phyloP scores from a whole-genome alignment of 1,284 basidiomycete genomes.

The Trametes versicolor region DNA sequence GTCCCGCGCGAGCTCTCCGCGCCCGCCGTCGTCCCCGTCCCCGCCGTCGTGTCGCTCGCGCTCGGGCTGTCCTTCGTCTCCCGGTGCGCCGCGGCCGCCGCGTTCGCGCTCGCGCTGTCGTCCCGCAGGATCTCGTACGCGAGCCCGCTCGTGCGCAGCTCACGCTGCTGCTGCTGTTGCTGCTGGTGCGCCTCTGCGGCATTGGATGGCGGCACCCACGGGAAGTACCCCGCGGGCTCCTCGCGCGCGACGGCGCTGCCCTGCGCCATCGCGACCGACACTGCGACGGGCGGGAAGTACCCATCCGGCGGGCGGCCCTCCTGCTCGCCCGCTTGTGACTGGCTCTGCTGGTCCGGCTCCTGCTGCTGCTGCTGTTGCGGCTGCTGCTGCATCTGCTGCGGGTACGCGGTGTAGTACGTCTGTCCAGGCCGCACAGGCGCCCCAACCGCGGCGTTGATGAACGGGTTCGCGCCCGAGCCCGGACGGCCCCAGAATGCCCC shows the following conservation, averaged over 20 bases:
- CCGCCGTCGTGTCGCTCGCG: constrained; percentile 31
- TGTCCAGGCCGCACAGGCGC: constrained; percentile 59
- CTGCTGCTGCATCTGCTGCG: constrained; percentile 21
- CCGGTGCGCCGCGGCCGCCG: constrained; percentile 5
- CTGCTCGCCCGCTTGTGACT: constrained; percentile 21
- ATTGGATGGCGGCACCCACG: constrained; percentile 46
- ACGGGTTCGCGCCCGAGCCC: constrained; percentile 58
- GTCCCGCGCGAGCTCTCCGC: constrained; percentile 39
- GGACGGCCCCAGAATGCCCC: constrained; percentile 73
- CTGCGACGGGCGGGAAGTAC: constrained; percentile 46
- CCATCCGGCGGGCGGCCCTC: constrained; percentile 31
- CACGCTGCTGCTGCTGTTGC: constrained; percentile 22
- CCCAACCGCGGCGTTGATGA: constrained; percentile 74
- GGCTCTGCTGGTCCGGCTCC: constrained; percentile 18
- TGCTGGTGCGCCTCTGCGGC: constrained; percentile 13
- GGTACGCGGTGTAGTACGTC: constrained; percentile 23
- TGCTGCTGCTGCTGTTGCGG: constrained; percentile 22
- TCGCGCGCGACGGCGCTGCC: constrained; percentile 24
- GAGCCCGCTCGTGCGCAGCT: constrained; percentile 43
- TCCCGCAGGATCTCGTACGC: constrained; percentile 52
- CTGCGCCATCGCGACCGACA: constrained; percentile 29
- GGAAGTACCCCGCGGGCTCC: constrained; percentile 55
- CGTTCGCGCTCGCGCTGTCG: constrained; percentile 24
- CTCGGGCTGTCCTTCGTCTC: constrained; percentile 26
- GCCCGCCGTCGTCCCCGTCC: constrained; percentile 25